Evolutionary conservation across 1,284 basidiomycete species (phyloP).

Genomic region (Rhizoctonia solani): DNA sequence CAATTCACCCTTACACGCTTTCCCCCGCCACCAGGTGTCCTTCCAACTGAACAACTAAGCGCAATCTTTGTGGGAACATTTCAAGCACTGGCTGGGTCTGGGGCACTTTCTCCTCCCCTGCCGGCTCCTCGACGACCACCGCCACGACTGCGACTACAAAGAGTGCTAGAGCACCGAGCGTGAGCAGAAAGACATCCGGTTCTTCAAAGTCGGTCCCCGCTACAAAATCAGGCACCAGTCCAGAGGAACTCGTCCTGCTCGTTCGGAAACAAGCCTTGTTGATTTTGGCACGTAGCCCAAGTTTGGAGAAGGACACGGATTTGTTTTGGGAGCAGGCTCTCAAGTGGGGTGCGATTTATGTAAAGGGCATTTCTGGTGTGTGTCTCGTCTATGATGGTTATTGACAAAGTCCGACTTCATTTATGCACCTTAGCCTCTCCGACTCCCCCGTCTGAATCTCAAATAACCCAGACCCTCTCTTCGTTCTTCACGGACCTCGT

Average conservation of each 20-base stretch:
- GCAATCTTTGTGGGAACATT: constrained; percentile 20
- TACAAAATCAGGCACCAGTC: not conserved
- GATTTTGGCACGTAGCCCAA: constrained; percentile 28
- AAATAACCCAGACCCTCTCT: constrained; percentile 16
- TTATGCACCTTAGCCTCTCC: not conserved
- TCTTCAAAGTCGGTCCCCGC: constrained; percentile 9
- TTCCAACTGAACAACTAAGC: constrained; percentile 16
- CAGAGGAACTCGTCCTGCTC: not conserved
- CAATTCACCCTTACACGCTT: constrained; percentile 11
- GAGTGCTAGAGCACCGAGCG: constrained; percentile 25
- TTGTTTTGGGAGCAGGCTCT: constrained; percentile 37
- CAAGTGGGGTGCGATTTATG: constrained; percentile 34
- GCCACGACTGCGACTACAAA: constrained; percentile 17
- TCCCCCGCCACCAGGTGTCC: not conserved
- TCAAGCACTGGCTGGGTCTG: constrained; percentile 9
- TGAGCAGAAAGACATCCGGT: constrained; percentile 5
- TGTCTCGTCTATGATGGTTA: not conserved
- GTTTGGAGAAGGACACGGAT: constrained; percentile 16
- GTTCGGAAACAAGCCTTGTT: constrained; percentile 28
- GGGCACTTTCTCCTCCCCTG: not conserved
- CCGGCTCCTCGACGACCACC: not conserved
- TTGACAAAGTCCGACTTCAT: not conserved
- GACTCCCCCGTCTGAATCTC: constrained; percentile 8
- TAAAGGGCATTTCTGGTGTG: constrained; percentile 20
- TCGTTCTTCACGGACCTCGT: constrained; percentile 33